Evolutionary conservation across 2,329 filamentous ascomycete genomes (phyloP).

Genomic region (Scytalidium lignicola): DNA sequence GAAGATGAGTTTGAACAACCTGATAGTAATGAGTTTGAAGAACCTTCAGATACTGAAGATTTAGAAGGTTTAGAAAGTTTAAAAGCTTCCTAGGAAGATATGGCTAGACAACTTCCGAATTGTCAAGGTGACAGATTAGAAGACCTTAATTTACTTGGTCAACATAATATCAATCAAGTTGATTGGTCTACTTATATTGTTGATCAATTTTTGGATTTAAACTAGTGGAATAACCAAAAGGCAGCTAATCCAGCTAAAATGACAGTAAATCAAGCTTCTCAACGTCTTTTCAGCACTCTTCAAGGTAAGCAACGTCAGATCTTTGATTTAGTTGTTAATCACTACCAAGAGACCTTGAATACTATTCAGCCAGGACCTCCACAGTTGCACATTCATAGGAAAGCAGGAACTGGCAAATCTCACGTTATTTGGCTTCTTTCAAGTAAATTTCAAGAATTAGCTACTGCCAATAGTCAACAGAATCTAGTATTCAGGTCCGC

Average conservation of each 20-base stretch:
- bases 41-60: no score
- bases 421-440: slow-evolving; percentile 4
- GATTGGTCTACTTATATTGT: slow-evolving; percentile 6
- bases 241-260: slow-evolving; percentile 2
- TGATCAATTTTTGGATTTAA: neutral
- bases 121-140: no score
- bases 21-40: no score
- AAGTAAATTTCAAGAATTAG: slow-evolving; percentile 5
- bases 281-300: neutral
- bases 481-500: slow-evolving; percentile 6
- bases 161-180: slow-evolving; percentile 1
- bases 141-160: neutral
- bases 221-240: neutral
- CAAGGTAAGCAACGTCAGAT: slow-evolving; percentile 7
- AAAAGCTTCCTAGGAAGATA: no score
- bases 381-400: slow-evolving; percentile 5
- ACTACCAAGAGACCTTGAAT: slow-evolving; percentile 1
- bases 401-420: slow-evolving; percentile 6
- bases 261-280: slow-evolving; percentile 3
- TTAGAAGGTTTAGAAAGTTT: no score
- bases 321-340: slow-evolving; percentile 4
- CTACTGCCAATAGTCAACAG: neutral
- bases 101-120: no score
- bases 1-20: no score
- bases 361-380: slow-evolving; percentile 2